Percentiles rank a stretch among this genome's conserved stretches.
Evolutionary conservation across 148 eudicot species (phyloP).

Genomic region (Amaranthus palmeri): DNA sequence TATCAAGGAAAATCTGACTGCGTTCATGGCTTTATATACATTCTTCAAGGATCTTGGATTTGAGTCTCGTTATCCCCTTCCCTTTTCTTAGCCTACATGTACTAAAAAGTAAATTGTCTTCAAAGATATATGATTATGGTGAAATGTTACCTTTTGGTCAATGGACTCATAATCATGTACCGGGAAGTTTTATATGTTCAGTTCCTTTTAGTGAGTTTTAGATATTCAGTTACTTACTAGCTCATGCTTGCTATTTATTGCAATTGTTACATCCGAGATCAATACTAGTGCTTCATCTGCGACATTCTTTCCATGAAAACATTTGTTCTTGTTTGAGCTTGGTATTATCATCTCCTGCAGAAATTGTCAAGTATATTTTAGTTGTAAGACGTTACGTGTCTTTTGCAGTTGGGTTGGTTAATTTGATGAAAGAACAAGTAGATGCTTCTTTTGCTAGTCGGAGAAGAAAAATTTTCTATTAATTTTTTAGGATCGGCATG

Average conservation of each 20-base stretch:
- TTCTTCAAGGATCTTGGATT: background rate
- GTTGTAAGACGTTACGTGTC: background rate
- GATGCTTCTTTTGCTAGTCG: constrained; percentile 1
- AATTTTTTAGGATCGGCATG: background rate
- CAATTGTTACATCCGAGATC: constrained; percentile 32
- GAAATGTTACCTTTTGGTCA: background rate
- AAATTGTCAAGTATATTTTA: background rate
- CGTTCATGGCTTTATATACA: too few relatives aligned
- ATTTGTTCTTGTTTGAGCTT: background rate
- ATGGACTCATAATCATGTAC: too few relatives aligned
- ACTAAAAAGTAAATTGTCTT: background rate
- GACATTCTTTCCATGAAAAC: constrained; percentile 4
- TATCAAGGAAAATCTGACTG: too few relatives aligned
- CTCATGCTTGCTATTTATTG: background rate
- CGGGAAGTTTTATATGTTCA: too few relatives aligned
- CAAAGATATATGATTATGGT: too few relatives aligned
- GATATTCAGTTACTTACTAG: background rate
- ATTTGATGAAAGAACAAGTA: constrained; percentile 3
- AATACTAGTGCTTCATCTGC: constrained; percentile 19
- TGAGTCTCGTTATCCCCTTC: background rate
- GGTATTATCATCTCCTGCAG: background rate
- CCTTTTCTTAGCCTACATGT: background rate
- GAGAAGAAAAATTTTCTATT: background rate
- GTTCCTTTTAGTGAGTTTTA: background rate
- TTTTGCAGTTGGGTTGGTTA: constrained; percentile 4